A percentile compares a stretch with the other conserved stretches of the same genome.
These are phyloP conservation scores for Aspergillus taichungensis DNA, from an alignment of 495 filamentous ascomycete genomes.

Conservation along the genomic window DNA sequence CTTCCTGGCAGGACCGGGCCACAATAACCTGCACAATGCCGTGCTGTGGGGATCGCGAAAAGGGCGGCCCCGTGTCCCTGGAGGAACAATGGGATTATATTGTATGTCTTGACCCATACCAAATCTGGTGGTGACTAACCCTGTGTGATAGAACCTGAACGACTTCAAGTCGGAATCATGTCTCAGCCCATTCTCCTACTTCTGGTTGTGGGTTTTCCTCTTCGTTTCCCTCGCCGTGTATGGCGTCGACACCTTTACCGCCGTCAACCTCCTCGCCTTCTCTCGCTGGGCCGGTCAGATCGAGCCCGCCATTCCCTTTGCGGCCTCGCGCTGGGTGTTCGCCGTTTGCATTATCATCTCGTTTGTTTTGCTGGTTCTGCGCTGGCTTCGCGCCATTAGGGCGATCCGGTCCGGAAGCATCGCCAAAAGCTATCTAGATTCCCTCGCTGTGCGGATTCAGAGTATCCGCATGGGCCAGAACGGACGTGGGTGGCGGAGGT, in stretches of 20 bases:
- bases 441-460: slow-evolving; percentile 71
- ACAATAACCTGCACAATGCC: slow-evolving; percentile 46
- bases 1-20: slow-evolving; percentile 29
- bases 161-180: slow-evolving; percentile 82
- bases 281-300: slow-evolving; percentile 60
- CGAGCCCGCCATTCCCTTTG: slow-evolving; percentile 57
- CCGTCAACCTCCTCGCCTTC: slow-evolving; percentile 81
- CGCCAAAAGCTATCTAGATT: slow-evolving; percentile 85
- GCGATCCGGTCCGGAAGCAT: slow-evolving; percentile 78
- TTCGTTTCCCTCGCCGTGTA: slow-evolving; percentile 78
- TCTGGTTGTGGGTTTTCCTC: slow-evolving; percentile 70
- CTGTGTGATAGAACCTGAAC: slow-evolving; percentile 58
- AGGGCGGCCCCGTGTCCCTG: slow-evolving; percentile 53
- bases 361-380: slow-evolving; percentile 63
- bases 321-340: slow-evolving; percentile 82
- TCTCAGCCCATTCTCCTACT: slow-evolving; percentile 70
- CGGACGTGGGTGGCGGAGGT: slow-evolving; percentile 69
- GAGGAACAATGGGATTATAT: slow-evolving; percentile 96
- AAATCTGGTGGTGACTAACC: slow-evolving; percentile 7
- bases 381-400: slow-evolving; percentile 67
- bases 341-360: slow-evolving; percentile 80
- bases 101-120: slow-evolving; percentile 41
- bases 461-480: slow-evolving; percentile 59
- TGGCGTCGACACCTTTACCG: slow-evolving; percentile 83
- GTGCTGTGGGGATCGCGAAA: slow-evolving; percentile 63